Percentiles rank a stretch among this genome's conserved stretches.
These are phyloP conservation scores for Achaetomiella virescens DNA, from an alignment of 495 filamentous ascomycete species.

Conservation along the genomic window DNA sequence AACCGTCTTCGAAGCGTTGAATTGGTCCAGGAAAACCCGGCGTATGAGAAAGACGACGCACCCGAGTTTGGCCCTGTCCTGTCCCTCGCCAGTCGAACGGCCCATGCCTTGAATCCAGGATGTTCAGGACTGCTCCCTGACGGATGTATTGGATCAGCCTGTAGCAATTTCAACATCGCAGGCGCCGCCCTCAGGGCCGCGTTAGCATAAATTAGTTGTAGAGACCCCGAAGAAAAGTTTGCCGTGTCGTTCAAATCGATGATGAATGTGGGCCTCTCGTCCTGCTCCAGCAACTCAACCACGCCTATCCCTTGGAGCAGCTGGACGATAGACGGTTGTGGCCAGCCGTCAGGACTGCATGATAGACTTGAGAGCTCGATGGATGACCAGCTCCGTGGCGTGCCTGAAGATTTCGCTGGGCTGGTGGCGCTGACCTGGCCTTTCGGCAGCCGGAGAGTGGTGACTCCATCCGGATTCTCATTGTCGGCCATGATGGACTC, in stretches of 20 bases:
- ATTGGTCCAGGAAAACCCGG: slow-evolving; percentile 55
- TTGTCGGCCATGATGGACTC: slow-evolving; percentile 53
- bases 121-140: slow-evolving; percentile 36
- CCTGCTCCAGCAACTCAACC: slow-evolving; percentile 59
- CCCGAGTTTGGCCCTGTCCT: slow-evolving; percentile 33
- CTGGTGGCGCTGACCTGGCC: slow-evolving; percentile 48
- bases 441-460: slow-evolving; percentile 57
- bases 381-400: slow-evolving; percentile 42
- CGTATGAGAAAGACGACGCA: slow-evolving; percentile 47
- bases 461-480: slow-evolving; percentile 49
- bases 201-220: slow-evolving; percentile 56
- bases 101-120: slow-evolving; percentile 57
- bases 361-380: slow-evolving; percentile 31
- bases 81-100: slow-evolving; percentile 44
- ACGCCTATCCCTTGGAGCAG: slow-evolving; percentile 53
- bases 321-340: slow-evolving; percentile 36
- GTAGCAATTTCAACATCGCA: slow-evolving; percentile 45
- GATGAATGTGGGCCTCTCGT: slow-evolving; percentile 62
- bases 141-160: slow-evolving; percentile 38
- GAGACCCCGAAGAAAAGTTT: slow-evolving; percentile 45
- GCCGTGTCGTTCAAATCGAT: slow-evolving; percentile 51
- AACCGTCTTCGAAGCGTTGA: slow-evolving; percentile 57
- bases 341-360: slow-evolving; percentile 40
- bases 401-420: slow-evolving; percentile 44
- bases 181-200: slow-evolving; percentile 46